These are phyloP conservation scores for Yamadazyma mexicana DNA, from an alignment of 1,139 yeast genomes.

Conservation along the genomic window DNA sequence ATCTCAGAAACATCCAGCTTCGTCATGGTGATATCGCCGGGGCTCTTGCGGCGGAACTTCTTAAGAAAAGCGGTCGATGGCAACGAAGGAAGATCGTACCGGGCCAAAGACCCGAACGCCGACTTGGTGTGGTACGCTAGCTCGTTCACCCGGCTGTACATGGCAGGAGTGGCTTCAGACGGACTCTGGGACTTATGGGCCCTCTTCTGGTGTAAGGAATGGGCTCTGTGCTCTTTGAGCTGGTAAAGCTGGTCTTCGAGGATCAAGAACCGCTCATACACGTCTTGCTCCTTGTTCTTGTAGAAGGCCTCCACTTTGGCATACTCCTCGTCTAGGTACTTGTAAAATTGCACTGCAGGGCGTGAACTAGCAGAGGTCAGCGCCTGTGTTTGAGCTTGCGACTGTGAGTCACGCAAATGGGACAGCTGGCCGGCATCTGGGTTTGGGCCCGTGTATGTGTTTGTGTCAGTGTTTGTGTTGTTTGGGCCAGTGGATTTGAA, in stretches of 20 bases:
- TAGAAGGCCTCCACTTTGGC: conserved; percentile 62
- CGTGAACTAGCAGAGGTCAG: neutral
- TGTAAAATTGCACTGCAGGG: conserved; percentile 38
- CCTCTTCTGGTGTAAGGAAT: neutral
- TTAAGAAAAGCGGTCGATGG: conserved; percentile 51
- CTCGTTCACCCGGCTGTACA: conserved; percentile 25
- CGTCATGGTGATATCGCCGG: conserved; percentile 18
- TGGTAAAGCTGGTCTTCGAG: conserved; percentile 70
- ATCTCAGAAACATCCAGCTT: conserved; percentile 12
- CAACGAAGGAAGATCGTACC: conserved; percentile 57
- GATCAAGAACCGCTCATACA: conserved; percentile 57
- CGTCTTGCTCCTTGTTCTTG: conserved; percentile 58
- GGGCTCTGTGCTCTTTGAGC: conserved; percentile 52
- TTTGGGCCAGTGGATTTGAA: no score
- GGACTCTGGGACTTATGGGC: conserved; percentile 1
- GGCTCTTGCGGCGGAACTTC: conserved; percentile 16
- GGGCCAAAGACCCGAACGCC: conserved; percentile 33
- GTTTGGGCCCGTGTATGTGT: conserved; percentile 1
- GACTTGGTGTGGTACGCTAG: conserved; percentile 35
- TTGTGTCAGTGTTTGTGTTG: conserved; percentile 15
- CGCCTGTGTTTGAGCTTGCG: no score
- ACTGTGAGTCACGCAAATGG: no score
- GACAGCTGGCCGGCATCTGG: conserved; percentile 11
- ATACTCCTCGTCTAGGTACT: conserved; percentile 64
- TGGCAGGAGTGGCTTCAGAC: conserved; percentile 11